Evolutionary conservation across 1,284 basidiomycete genomes (phyloP), one percentile per base, ranked within the genome.

Genomic region (Boletus albobrunnescens): DNA sequence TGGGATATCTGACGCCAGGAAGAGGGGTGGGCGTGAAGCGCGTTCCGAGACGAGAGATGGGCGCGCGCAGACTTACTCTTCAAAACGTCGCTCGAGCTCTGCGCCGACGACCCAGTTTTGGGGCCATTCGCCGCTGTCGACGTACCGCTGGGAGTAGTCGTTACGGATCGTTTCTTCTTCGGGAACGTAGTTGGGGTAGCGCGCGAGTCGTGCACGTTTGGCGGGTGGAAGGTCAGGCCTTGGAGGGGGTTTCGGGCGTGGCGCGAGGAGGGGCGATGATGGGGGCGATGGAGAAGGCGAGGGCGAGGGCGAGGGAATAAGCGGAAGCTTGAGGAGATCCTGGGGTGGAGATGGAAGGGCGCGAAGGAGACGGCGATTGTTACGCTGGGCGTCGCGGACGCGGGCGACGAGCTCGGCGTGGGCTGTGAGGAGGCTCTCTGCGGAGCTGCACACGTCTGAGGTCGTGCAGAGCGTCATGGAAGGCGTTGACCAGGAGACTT

Each of bases 151-250:
- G 1, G 88, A 91, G 62, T 96, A 95, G 71, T 98, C 94, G 64
- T 96, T 98, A 44, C 94, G 77, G 38, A 99, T 87, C 0, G 92
- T 95, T 64, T 97, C 92, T 64, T 97, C 95, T 55, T 92, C 87
- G 2, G 89, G 83, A 11, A 91, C 77, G 56, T 93, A 94, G 60
- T 91, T 91, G 35, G 60, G 58, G 56, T 89, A 91, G 35, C 83
- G 74, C 17, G 75, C 73, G 9, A 78, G 68, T 8, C 87, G 76
- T 0, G 86, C 85, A 7, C 80, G 79, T 61, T 91, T 91, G 6
- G 80, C 75, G 14, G 80, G 81, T 1, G 82, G 76, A 3, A 90
- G 67, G 55, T 89, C 86, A 14, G 70, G 60, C 39, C 82, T 71
- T 14, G 67, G 56, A 2, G 46, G 33, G 1, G 66, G 65, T 47